These are phyloP conservation scores for Capsella bursapastoris DNA, from an alignment of 345 rosid genomes.

Conservation along the genomic window DNA sequence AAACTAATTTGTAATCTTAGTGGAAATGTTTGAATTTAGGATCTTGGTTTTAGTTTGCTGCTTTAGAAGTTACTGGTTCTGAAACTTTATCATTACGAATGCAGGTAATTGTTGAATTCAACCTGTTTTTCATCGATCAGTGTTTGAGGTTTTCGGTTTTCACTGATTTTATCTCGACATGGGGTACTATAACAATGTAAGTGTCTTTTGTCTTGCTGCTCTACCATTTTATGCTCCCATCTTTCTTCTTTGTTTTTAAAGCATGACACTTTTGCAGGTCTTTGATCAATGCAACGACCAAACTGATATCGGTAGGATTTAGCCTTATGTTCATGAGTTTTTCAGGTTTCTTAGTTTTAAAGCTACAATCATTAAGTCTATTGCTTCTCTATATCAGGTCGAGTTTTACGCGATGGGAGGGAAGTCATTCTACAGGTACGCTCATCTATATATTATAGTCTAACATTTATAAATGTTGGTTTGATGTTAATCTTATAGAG, in stretches of 20 bases:
- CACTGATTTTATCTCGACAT: constrained; percentile 39
- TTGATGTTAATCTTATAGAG: constrained; percentile 26
- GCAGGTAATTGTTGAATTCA: constrained; percentile 10
- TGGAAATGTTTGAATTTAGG: constrained; percentile 1
- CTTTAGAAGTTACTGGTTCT: neutral
- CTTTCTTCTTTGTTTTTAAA: constrained; percentile 20
- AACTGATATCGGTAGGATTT: constrained; percentile 53
- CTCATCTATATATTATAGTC: neutral
- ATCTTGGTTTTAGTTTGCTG: constrained; percentile 4
- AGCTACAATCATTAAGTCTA: neutral
- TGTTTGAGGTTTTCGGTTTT: neutral
- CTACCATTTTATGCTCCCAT: neutral
- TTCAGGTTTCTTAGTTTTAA: constrained; percentile 17
- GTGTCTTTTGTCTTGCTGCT: neutral
- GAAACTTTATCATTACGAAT: neutral
- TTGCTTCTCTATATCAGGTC: constrained; percentile 52
- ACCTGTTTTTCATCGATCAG: neutral
- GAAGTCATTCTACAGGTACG: constrained; percentile 84
- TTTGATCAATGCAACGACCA: constrained; percentile 55
- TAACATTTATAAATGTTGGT: constrained; percentile 6
- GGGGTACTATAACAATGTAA: constrained; percentile 45
- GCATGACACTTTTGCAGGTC: constrained; percentile 47
- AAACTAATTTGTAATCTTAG: neutral
- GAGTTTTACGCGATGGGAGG: constrained; percentile 61
- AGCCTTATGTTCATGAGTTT: constrained; percentile 9